Evolutionary conservation across 1,284 basidiomycete species (phyloP), one percentile per base, ranked within the genome.

Genomic region (Apiotrichum brassicae): DNA sequence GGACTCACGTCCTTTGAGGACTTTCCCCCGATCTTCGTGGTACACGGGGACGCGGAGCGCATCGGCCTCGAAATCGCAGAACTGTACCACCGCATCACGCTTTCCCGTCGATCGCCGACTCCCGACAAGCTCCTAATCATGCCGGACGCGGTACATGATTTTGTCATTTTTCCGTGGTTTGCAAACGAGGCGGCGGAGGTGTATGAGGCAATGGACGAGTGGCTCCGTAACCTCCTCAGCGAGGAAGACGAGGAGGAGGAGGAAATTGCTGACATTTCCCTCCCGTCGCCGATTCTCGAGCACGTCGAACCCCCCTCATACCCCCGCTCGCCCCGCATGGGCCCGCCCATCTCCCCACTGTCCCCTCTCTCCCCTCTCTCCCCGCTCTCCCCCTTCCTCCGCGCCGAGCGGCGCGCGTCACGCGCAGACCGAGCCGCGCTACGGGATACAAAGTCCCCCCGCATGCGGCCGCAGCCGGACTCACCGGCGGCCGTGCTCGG

Each of bases 101-200:
- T 51, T 3, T 50, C 57, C 13, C 50, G 65, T n/a, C 25, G 36
- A 9, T 30, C 5, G 19, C 18, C 16, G 20, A 37, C 36, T 13
- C 33, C 41, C 3, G 68, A 71, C 50, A 42, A 44, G 13, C 48
- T 66, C 14, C 41, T 64, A 24, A 45, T 49, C 4, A 49, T 54
- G 7, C 48, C 54, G 6, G 66, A 70, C 40, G 59, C 60, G 3
- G 64, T 70, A 4, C 70, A 72, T 51, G 70, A 70, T 48, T 70
- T 70, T 46, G 56, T 62, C 54, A 68, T 70, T 34, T 72, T 72
- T 46, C 65, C 65, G 3, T 67, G 64, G 62, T 64, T 65, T 49
- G 60, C 58, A 6, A 59, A 59, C 40, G 68, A 72, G 51, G 56
- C 67, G 8, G 57, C 60, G 1, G 43, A 30, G 6, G 57, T 61